Conservation (phyloP, 2,329 filamentous ascomycete genomes). For the Exophiala calicioides region DNA sequence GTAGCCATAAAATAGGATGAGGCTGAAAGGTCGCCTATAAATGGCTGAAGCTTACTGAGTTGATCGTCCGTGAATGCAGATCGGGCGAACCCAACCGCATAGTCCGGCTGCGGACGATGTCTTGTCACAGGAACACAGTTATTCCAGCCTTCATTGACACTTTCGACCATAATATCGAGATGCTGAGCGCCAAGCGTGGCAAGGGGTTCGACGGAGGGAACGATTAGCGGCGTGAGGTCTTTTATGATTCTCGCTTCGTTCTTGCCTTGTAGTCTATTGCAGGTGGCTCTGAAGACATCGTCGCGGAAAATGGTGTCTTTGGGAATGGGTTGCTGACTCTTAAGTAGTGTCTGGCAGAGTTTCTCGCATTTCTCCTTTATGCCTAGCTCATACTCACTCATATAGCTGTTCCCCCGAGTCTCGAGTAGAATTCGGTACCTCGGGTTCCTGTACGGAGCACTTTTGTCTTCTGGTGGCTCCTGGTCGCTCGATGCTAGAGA, state of each 20-base stretch:
- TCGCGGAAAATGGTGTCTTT: constrained; percentile 37
- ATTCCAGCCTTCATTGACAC: constrained; percentile 39
- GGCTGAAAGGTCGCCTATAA: constrained; percentile 28
- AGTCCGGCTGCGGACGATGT: constrained; percentile 41
- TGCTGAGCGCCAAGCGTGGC: constrained; percentile 30
- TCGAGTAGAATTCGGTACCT: too few relatives aligned
- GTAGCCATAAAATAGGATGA: constrained; percentile 32
- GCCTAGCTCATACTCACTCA: too few relatives aligned
- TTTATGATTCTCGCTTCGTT: constrained; percentile 41
- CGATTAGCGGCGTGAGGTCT: constrained; percentile 40
- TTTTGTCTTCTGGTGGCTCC: too few relatives aligned
- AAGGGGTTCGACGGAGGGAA: constrained; percentile 40
- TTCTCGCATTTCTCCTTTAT: too few relatives aligned
- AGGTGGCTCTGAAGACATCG: constrained; percentile 38
- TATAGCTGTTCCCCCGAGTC: too few relatives aligned
- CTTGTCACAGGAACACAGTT: constrained; percentile 33
- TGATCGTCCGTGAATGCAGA: constrained; percentile 40
- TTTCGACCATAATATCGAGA: constrained; percentile 36
- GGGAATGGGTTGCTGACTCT: constrained; percentile 4
- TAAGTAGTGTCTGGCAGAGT: too few relatives aligned
- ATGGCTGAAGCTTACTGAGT: constrained; percentile 36
- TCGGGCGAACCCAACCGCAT: constrained; percentile 38
- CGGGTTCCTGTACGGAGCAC: too few relatives aligned
- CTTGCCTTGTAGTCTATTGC: constrained; percentile 33
- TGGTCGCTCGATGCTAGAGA: too few relatives aligned